Evolutionary conservation across 345 rosid genomes (phyloP).

Genomic region (Odontarrhena argentea): DNA sequence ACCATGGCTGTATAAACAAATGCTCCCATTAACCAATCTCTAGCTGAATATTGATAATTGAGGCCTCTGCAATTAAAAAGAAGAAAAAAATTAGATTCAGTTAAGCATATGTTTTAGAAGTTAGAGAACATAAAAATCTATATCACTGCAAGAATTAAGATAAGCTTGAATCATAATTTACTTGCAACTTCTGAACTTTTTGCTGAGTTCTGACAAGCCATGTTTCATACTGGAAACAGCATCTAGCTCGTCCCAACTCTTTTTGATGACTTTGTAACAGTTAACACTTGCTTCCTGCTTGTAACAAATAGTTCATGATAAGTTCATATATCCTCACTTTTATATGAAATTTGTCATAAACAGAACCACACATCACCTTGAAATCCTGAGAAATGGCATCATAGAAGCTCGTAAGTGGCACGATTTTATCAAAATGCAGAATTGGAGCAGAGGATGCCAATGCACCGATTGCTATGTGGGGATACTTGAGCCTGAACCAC

Average conservation of each 20-base stretch:
- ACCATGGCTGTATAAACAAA: constrained; percentile 73
- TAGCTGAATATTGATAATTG: constrained; percentile 48
- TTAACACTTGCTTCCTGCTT: constrained; percentile 64
- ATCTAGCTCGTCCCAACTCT: constrained; percentile 68
- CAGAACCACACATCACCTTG: constrained; percentile 47
- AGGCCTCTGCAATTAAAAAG: constrained; percentile 46
- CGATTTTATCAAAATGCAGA: constrained; percentile 65
- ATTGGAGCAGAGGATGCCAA: constrained; percentile 84
- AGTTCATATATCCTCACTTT: constrained; percentile 1
- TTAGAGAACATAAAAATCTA: not conserved
- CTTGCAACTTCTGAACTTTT: constrained; percentile 67
- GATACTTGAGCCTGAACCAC: constrained; percentile 85
- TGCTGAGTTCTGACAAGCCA: constrained; percentile 63
- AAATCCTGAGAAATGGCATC: constrained; percentile 75
- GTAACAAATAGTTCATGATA: constrained; percentile 9
- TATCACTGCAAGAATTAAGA: not conserved
- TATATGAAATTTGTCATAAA: not conserved
- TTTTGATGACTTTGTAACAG: constrained; percentile 70
- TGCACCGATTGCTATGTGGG: constrained; percentile 79
- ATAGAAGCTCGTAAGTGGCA: constrained; percentile 73
- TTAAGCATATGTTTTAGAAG: not conserved
- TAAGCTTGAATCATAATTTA: constrained; percentile 35
- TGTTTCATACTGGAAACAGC: constrained; percentile 50
- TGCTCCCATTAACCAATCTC: constrained; percentile 63
- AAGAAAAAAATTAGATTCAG: not conserved